Conservation (phyloP, 495 filamentous ascomycete species). For the Hypoxylon crocopeplum region DNA sequence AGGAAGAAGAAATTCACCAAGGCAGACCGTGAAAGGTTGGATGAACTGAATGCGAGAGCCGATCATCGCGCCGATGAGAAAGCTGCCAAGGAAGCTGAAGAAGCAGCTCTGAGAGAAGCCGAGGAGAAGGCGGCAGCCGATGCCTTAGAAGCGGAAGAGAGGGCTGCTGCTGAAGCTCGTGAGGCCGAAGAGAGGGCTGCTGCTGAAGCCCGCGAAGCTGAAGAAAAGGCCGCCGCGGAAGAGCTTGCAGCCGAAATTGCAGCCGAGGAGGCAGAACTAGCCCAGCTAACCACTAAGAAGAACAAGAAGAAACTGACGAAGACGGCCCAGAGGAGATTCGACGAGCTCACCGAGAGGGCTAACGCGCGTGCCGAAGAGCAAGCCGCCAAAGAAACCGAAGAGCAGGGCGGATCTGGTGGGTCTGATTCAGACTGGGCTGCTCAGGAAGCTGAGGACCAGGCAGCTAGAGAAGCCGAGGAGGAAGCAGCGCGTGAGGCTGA, state of each 20-base stretch:
- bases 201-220: slow-evolving; percentile 19
- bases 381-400: slow-evolving; percentile 42
- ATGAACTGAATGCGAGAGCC: slow-evolving; percentile 44
- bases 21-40: slow-evolving; percentile 42
- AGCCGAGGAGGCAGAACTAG: slow-evolving; percentile 35
- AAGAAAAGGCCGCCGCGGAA: slow-evolving; percentile 30
- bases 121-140: slow-evolving; percentile 33
- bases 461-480: slow-evolving; percentile 43
- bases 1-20: slow-evolving; percentile 39
- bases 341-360: slow-evolving; percentile 47
- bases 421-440: slow-evolving; percentile 7
- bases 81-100: slow-evolving; percentile 36
- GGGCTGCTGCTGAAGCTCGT: slow-evolving; percentile 18
- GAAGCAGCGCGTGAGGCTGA: slow-evolving; percentile 40
- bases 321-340: slow-evolving; percentile 45
- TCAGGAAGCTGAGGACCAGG: slow-evolving; percentile 41
- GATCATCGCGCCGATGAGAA: slow-evolving; percentile 40
- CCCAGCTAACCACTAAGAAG: slow-evolving; percentile 23
- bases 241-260: slow-evolving; percentile 39
- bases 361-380: slow-evolving; percentile 38
- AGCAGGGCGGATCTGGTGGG: slow-evolving; percentile 32
- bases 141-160: slow-evolving; percentile 25
- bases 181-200: slow-evolving; percentile 26
- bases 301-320: slow-evolving; percentile 42
- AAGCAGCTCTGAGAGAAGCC: slow-evolving; percentile 27